phyloP scores from a whole-genome alignment of 2,329 filamentous ascomycete species.

The Fusarium pilosicola region DNA sequence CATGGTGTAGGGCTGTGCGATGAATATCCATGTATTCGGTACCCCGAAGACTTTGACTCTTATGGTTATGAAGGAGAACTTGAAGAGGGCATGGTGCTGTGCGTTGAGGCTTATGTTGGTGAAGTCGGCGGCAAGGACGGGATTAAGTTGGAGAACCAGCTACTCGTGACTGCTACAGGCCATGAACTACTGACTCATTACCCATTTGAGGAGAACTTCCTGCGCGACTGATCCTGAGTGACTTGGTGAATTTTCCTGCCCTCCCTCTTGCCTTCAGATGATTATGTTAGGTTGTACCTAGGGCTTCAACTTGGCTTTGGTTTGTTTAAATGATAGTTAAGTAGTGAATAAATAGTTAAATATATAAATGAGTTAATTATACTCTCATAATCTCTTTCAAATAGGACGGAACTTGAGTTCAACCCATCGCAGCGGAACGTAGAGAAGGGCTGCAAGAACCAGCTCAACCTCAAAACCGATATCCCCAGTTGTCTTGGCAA shows the following conservation, averaged over 20 bases:
- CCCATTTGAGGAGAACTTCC: not conserved
- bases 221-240: not conserved
- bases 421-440: not conserved
- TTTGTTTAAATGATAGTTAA: not conserved
- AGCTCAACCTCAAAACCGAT: not conserved
- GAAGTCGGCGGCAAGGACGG: not conserved
- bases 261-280: not conserved
- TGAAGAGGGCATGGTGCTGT: not conserved
- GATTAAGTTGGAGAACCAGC: not conserved
- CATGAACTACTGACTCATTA: not conserved
- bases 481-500: not conserved
- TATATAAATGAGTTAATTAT: rapidly evolving
- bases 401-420: not conserved
- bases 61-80: not conserved
- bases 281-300: rapidly evolving
- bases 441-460: not conserved
- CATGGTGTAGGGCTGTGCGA: not conserved
- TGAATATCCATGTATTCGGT: not conserved
- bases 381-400: rapidly evolving
- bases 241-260: not conserved
- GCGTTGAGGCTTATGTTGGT: not conserved
- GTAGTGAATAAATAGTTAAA: rapidly evolving
- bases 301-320: not conserved
- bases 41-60: not conserved
- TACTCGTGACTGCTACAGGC: not conserved